A percentile compares a stretch with the other conserved stretches of the same genome.
phyloP scores from a whole-genome alignment of 1,139 yeast species.

The Sugiyamaella paludigena region DNA sequence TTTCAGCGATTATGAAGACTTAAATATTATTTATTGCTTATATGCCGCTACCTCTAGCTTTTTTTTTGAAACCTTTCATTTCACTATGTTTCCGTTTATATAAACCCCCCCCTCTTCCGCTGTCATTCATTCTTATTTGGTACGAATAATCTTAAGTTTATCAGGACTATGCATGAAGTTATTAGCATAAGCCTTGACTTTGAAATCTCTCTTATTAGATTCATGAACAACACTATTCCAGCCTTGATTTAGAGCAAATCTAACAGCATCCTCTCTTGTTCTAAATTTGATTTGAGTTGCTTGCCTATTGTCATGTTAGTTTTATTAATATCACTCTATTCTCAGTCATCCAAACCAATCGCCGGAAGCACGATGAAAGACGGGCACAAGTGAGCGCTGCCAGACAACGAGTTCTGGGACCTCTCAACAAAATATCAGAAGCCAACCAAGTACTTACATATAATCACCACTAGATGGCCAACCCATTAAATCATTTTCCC shows the following conservation, averaged over 20 bases:
- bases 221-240: conserved; percentile 85
- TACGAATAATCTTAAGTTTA: conserved; percentile 77
- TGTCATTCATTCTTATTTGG: conserved; percentile 54
- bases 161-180: conserved; percentile 71
- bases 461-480: conserved; percentile 79
- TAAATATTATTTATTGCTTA: too few relatives aligned
- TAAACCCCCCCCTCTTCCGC: too few relatives aligned
- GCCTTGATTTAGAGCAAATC: conserved; percentile 78
- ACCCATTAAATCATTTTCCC: conserved; percentile 90
- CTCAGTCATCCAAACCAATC: too few relatives aligned
- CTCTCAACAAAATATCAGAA: too few relatives aligned
- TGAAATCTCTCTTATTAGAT: conserved; percentile 71
- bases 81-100: too few relatives aligned
- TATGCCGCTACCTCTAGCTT: too few relatives aligned
- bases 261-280: conserved; percentile 71
- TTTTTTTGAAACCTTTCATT: too few relatives aligned
- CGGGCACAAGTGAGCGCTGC: too few relatives aligned
- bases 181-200: conserved; percentile 69
- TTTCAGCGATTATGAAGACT: too few relatives aligned
- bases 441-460: conserved; percentile 55
- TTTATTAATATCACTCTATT: too few relatives aligned
- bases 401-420: too few relatives aligned
- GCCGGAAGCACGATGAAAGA: too few relatives aligned
- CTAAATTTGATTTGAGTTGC: conserved; percentile 77
- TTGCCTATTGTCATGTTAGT: conserved; percentile 41